Evolutionary conservation across 495 filamentous ascomycete genomes (phyloP).

Genomic region (Lasiosphaeria hispida): DNA sequence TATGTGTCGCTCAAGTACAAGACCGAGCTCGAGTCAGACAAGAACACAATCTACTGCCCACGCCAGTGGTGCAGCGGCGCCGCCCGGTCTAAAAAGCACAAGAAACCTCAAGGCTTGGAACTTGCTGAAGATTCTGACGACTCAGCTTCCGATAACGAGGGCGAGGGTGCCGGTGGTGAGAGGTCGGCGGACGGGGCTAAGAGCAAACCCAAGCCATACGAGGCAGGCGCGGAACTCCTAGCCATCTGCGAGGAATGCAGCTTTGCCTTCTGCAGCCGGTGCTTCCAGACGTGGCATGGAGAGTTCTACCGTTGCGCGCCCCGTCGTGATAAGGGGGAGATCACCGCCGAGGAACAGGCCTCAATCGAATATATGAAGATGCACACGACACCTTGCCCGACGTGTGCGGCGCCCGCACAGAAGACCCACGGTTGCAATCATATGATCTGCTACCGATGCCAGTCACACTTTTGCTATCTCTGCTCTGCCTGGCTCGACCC

Average conservation of each 20-base stretch:
- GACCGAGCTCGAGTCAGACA: constrained; percentile 84
- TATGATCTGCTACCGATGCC: constrained; percentile 90
- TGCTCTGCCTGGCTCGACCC: constrained; percentile 83
- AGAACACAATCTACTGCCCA: constrained; percentile 90
- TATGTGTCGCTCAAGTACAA: constrained; percentile 91
- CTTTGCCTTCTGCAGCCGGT: constrained; percentile 82
- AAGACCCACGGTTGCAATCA: constrained; percentile 97
- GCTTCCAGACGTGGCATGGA: constrained; percentile 79
- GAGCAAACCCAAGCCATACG: constrained; percentile 22
- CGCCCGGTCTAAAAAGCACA: constrained; percentile 76
- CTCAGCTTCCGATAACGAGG: constrained; percentile 47
- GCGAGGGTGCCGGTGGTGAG: constrained; percentile 41
- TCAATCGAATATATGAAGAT: constrained; percentile 74
- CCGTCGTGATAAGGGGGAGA: constrained; percentile 57
- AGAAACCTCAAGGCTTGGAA: constrained; percentile 59
- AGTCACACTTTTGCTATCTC: constrained; percentile 93
- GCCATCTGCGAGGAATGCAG: constrained; percentile 84
- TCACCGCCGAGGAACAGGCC: constrained; percentile 79
- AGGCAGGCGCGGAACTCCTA: constrained; percentile 44
- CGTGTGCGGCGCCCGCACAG: constrained; percentile 77
- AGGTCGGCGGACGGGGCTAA: constrained; percentile 17
- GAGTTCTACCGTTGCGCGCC: constrained; percentile 63
- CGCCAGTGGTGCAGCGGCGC: constrained; percentile 91
- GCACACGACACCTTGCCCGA: constrained; percentile 88
- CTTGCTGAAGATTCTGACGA: constrained; percentile 49